Evolutionary conservation across 140 eudicot genomes (phyloP).

Genomic region (Cichorium intybus): DNA sequence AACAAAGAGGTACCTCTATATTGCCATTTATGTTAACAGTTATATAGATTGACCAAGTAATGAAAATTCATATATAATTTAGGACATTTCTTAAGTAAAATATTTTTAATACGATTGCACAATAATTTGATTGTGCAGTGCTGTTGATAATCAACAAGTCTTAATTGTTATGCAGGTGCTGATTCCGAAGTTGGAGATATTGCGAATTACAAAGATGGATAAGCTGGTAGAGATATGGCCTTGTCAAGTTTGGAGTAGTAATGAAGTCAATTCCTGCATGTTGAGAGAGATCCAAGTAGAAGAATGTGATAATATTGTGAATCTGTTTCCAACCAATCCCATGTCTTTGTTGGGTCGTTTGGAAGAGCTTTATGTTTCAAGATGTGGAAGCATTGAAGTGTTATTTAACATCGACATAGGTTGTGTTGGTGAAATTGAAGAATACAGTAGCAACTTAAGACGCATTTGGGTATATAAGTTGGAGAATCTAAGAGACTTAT

Average conservation of each 20-base stretch:
- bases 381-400: slow-evolving; percentile 10
- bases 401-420: slow-evolving; percentile 9
- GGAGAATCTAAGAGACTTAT: slow-evolving; percentile 1
- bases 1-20: neutral
- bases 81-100: neutral
- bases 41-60: too few species aligned
- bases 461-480: neutral
- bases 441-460: slow-evolving; percentile 11
- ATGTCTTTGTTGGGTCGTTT: slow-evolving; percentile 2
- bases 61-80: neutral
- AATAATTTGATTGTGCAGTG: too few species aligned
- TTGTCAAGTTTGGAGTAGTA: neutral
- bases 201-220: neutral
- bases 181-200: slow-evolving; percentile 3
- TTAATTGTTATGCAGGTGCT: neutral
- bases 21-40: neutral
- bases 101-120: neutral
- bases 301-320: neutral
- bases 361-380: neutral
- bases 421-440: neutral
- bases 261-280: neutral
- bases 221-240: slow-evolving; percentile 12
- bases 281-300: neutral
- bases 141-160: neutral
- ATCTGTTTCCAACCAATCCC: slow-evolving; percentile 8